phyloP scores from a whole-genome alignment of 768 basidiomycete genomes.

The Calocybe gangraenosa region DNA sequence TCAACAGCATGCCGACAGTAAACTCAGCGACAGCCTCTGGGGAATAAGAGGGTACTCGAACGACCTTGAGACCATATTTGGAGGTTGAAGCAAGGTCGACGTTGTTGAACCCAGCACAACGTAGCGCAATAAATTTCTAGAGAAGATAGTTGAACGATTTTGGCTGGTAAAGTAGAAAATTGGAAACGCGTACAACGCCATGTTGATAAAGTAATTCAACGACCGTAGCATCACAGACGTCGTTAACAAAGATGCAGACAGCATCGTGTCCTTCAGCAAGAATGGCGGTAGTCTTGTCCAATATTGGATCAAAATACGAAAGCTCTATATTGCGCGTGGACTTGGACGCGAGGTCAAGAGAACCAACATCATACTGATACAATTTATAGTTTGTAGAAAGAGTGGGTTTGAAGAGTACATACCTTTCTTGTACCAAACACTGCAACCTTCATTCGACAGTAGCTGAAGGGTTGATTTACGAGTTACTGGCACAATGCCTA shows the following conservation, averaged over 20 bases:
- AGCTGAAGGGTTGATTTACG: background rate
- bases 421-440: conserved; percentile 38
- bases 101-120: conserved; percentile 41
- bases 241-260: conserved; percentile 41
- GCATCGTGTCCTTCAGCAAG: conserved; percentile 35
- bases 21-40: conserved; percentile 43
- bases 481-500: too few relatives aligned
- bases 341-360: conserved; percentile 24
- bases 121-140: conserved; percentile 36
- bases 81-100: conserved; percentile 31
- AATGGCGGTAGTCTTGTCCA: conserved; percentile 30
- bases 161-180: background rate
- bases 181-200: conserved; percentile 28
- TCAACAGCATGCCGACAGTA: conserved; percentile 42
- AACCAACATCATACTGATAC: conserved; percentile 33
- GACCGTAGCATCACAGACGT: conserved; percentile 32
- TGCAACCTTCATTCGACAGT: conserved; percentile 39
- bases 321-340: conserved; percentile 25
- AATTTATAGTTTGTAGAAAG: background rate
- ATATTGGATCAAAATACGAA: conserved; percentile 33
- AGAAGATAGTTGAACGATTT: background rate
- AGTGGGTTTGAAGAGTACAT: background rate
- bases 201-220: conserved; percentile 26
- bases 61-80: conserved; percentile 31
- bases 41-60: conserved; percentile 38